A percentile compares a stretch with the other conserved stretches of the same genome.
These are phyloP conservation scores for Agrocybe chaxingu DNA, from an alignment of 768 basidiomycete species.

Conservation along the genomic window DNA sequence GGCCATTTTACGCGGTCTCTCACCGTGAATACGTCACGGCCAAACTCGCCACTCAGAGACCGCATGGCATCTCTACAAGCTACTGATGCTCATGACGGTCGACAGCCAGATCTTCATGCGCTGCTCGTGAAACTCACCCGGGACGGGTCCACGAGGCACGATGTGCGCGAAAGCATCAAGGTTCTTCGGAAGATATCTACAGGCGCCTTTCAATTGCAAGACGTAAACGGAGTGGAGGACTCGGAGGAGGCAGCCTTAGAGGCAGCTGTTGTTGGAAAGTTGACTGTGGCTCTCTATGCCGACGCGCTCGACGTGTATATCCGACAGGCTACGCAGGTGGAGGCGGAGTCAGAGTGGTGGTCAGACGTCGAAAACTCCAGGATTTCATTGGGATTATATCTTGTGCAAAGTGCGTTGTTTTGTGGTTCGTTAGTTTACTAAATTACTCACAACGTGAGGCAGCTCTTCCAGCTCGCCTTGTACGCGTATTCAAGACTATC, in stretches of 20 bases:
- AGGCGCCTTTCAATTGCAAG: slow-evolving; percentile 3
- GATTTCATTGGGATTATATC: slow-evolving; percentile 53
- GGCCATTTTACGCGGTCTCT: slow-evolving; percentile 33
- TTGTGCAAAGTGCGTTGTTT: slow-evolving; percentile 70
- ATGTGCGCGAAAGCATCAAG: slow-evolving; percentile 21
- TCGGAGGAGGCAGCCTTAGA: slow-evolving; percentile 36
- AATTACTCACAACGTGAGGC: background rate
- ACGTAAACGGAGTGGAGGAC: slow-evolving; percentile 7
- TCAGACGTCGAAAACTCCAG: slow-evolving; percentile 61
- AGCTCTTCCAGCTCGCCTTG: slow-evolving; percentile 47
- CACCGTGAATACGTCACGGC: slow-evolving; percentile 20
- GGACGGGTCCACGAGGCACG: slow-evolving; percentile 18
- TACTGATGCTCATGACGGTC: slow-evolving; percentile 2
- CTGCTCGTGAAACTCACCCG: slow-evolving; percentile 35
- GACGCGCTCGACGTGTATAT: slow-evolving; percentile 64
- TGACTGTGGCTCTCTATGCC: slow-evolving; percentile 59
- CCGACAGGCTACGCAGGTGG: slow-evolving; percentile 63
- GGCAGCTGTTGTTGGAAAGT: slow-evolving; percentile 42
- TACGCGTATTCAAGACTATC: slow-evolving; percentile 34
- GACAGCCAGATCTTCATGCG: slow-evolving; percentile 32
- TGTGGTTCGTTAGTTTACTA: slow-evolving; percentile 10
- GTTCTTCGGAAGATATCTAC: slow-evolving; percentile 22
- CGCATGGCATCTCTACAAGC: background rate
- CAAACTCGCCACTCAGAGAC: slow-evolving; percentile 9
- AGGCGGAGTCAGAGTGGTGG: slow-evolving; percentile 88